These are phyloP conservation scores for Diaporthe ilicicola DNA, from an alignment of 2,329 filamentous ascomycete species.

Conservation along the genomic window DNA sequence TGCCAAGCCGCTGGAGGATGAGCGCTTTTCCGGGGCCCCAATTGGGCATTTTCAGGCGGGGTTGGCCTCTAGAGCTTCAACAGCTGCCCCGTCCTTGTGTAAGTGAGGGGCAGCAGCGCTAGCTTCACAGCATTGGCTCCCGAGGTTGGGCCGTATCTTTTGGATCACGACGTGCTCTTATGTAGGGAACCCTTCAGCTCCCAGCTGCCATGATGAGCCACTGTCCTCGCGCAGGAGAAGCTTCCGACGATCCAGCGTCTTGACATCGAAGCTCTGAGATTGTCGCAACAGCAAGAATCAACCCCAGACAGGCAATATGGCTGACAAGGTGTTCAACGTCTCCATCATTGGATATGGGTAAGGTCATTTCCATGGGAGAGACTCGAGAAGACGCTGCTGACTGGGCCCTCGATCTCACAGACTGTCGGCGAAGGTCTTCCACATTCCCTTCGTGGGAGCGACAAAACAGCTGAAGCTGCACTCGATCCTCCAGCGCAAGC, in stretches of 20 bases:
- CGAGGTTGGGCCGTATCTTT: not conserved
- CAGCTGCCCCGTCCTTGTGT: not conserved
- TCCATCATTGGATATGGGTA: constrained; percentile 42
- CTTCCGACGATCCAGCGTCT: not conserved
- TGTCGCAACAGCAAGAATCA: not conserved
- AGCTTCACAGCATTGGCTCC: not conserved
- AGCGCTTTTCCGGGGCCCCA: not conserved
- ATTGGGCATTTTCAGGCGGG: not conserved
- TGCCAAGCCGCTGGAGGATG: not conserved
- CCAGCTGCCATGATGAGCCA: not conserved
- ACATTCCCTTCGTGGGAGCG: constrained; percentile 79
- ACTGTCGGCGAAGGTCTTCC: constrained; percentile 70
- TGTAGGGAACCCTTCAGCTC: not conserved
- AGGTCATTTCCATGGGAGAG: not conserved
- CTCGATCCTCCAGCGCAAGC: constrained; percentile 78
- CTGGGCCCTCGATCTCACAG: constrained; percentile 41
- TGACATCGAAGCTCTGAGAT: not conserved
- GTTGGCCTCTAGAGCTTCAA: not conserved
- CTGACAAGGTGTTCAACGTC: constrained; percentile 40
- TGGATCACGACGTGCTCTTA: not conserved
- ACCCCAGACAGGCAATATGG: not conserved
- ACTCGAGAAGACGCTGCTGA: not conserved
- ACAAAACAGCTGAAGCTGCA: constrained; percentile 73
- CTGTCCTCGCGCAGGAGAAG: too few relatives aligned
- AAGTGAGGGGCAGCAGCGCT: not conserved